Percentiles rank a stretch among this genome's conserved stretches.
Conservation (phyloP, 2,329 filamentous ascomycete species). For the Helotiales sp. region DNA sequence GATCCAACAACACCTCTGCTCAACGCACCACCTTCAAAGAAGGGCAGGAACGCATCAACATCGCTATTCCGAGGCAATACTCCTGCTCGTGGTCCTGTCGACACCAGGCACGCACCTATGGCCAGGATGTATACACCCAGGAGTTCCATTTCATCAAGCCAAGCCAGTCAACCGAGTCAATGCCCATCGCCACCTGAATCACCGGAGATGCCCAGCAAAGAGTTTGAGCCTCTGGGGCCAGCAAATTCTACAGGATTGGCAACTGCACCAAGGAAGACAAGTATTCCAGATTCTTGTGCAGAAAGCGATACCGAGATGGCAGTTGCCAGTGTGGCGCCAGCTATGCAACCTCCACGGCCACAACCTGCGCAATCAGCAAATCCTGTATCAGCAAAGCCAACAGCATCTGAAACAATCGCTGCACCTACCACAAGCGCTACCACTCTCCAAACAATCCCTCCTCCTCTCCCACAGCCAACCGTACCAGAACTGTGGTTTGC, state of each 20-base stretch:
- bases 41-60: background rate
- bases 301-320: too few relatives aligned
- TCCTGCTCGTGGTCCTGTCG: too few relatives aligned
- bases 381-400: too few relatives aligned
- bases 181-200: background rate
- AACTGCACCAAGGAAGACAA: too few relatives aligned
- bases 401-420: too few relatives aligned
- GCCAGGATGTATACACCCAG: background rate
- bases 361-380: too few relatives aligned
- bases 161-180: background rate
- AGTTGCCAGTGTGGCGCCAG: too few relatives aligned
- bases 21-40: background rate
- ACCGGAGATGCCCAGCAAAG: background rate
- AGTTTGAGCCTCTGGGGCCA: background rate
- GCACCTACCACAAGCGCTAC: too few relatives aligned
- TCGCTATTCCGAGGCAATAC: background rate
- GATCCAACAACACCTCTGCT: background rate
- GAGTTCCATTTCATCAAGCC: background rate
- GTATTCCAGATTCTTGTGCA: too few relatives aligned
- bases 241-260: too few relatives aligned
- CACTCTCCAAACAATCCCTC: background rate
- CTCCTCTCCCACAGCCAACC: background rate
- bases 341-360: too few relatives aligned
- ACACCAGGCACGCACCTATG: background rate
- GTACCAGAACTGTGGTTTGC: background rate